A percentile compares a stretch with the other conserved stretches of the same genome.
phyloP scores from a whole-genome alignment of 1,284 basidiomycete genomes.

The Ceratobasidium sp. region DNA sequence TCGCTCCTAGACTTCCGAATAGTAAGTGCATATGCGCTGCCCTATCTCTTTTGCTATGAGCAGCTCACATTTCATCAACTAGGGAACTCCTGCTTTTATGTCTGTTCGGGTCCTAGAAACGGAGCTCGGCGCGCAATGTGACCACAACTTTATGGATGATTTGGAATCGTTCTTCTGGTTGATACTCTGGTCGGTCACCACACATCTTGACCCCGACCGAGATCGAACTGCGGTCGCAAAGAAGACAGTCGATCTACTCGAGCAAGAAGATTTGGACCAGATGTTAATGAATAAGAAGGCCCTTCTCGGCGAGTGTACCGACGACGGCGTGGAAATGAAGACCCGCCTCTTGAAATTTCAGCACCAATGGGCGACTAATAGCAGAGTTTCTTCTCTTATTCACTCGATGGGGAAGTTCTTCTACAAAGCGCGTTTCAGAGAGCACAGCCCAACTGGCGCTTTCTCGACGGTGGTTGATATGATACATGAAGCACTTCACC shows the following conservation, averaged over 20 bases:
- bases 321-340: too few species aligned
- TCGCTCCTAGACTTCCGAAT: too few species aligned
- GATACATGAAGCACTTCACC: too few species aligned
- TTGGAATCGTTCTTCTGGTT: slow-evolving; percentile 44
- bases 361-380: too few species aligned
- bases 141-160: slow-evolving; percentile 39
- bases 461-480: too few species aligned
- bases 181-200: slow-evolving; percentile 1
- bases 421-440: too few species aligned
- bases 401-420: too few species aligned
- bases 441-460: too few species aligned
- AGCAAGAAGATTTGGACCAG: not conserved
- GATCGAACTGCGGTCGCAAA: not conserved
- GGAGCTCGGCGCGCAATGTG: not conserved
- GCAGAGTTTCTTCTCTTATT: too few species aligned
- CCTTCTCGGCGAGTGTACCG: too few species aligned
- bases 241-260: not conserved
- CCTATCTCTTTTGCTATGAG: not conserved
- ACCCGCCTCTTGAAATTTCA: too few species aligned
- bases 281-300: not conserved
- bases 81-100: slow-evolving; percentile 27
- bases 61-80: not conserved
- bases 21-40: too few species aligned
- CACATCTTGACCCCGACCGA: not conserved
- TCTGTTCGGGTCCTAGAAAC: not conserved